A percentile compares a stretch with the other conserved stretches of the same genome.
phyloP scores from a whole-genome alignment of 176 grass and related monocot genomes.

The Avena insularis region DNA sequence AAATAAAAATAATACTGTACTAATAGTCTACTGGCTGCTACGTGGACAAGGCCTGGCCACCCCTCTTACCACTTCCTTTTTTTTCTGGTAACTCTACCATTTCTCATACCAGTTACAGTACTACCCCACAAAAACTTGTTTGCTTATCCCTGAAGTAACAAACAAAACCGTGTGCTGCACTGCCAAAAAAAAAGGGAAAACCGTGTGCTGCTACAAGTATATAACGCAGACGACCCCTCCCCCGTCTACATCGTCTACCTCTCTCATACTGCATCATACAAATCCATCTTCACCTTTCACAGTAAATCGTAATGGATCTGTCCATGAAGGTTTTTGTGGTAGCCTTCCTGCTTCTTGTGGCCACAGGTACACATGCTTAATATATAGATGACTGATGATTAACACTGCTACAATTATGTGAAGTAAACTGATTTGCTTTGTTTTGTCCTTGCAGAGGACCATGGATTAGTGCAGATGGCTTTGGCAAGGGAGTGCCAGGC shows the following conservation, averaged over 20 bases:
- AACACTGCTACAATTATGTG: neutral
- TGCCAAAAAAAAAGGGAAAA: neutral
- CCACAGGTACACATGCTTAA: neutral
- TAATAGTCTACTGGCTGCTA: neutral
- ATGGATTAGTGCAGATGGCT: conserved; percentile 26
- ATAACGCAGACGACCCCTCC: neutral
- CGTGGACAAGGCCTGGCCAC: neutral
- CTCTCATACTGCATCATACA: neutral
- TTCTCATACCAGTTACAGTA: neutral
- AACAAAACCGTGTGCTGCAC: neutral
- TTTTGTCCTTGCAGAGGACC: conserved; percentile 35
- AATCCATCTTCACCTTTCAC: neutral
- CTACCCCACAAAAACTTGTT: neutral
- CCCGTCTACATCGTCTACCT: neutral
- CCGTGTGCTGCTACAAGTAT: neutral
- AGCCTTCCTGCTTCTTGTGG: neutral
- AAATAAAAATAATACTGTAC: too few relatives aligned
- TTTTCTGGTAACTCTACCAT: too few relatives aligned
- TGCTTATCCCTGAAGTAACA: neutral
- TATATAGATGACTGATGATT: too few relatives aligned
- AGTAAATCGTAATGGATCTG: neutral
- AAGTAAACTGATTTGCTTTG: neutral
- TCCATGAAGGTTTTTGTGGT: conserved; percentile 19
- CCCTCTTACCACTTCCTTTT: too few relatives aligned
- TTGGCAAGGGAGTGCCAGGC: conserved; percentile 52